phyloP scores from a whole-genome alignment of 495 filamentous ascomycete species.

The Aspergillus bridgeri region DNA sequence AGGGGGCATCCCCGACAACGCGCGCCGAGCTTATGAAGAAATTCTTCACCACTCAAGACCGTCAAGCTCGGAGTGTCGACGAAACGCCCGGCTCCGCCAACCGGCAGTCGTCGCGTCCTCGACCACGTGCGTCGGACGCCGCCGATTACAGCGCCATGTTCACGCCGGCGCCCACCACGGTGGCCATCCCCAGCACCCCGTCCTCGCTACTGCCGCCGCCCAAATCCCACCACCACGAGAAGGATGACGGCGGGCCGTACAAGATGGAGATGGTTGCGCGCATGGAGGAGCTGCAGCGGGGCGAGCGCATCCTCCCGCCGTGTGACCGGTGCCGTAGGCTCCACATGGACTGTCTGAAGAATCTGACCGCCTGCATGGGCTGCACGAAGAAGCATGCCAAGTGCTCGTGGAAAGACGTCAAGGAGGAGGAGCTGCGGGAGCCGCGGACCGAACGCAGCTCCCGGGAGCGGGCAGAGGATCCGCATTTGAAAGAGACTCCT shows the following conservation, averaged over 20 bases:
- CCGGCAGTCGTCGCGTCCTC: slow-evolving; percentile 30
- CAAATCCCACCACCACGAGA: slow-evolving; percentile 46
- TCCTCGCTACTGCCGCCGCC: slow-evolving; percentile 49
- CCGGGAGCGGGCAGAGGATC: slow-evolving; percentile 22
- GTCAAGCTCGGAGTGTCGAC: slow-evolving; percentile 37
- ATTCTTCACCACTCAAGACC: slow-evolving; percentile 56
- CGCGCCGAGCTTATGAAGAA: slow-evolving; percentile 54
- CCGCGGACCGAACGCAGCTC: slow-evolving; percentile 16
- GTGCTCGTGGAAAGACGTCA: slow-evolving; percentile 76
- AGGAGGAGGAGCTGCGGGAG: slow-evolving; percentile 61
- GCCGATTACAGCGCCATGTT: slow-evolving; percentile 34
- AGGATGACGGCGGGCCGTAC: slow-evolving; percentile 59
- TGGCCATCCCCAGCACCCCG: slow-evolving; percentile 51
- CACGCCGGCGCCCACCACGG: slow-evolving; percentile 38
- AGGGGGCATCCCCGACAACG: slow-evolving; percentile 51
- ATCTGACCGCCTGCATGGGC: slow-evolving; percentile 78
- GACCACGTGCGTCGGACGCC: slow-evolving; percentile 37
- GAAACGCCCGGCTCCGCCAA: slow-evolving; percentile 25
- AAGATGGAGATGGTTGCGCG: slow-evolving; percentile 65
- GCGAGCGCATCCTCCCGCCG: slow-evolving; percentile 69
- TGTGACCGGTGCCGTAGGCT: slow-evolving; percentile 81
- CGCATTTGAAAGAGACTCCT: slow-evolving; percentile 14
- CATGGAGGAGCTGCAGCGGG: slow-evolving; percentile 71
- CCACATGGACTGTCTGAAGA: slow-evolving; percentile 78
- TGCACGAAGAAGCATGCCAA: slow-evolving; percentile 88